Evolutionary conservation across 768 basidiomycete genomes (phyloP), one percentile per base, ranked within the genome.

Genomic region (Hebeloma cylindrosporum): DNA sequence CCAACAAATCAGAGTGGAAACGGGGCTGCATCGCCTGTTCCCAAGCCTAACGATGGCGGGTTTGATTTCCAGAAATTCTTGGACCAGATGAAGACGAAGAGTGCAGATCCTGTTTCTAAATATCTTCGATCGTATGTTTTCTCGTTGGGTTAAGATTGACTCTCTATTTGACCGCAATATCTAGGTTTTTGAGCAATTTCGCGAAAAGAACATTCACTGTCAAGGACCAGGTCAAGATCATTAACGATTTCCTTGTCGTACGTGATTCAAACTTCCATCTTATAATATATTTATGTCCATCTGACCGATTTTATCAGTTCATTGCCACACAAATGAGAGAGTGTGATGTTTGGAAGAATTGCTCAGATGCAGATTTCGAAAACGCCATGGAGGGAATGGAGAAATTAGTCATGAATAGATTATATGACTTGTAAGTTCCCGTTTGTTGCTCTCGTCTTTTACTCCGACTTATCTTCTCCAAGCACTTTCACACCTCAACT

Each of bases 341-440:
- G 47, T 75, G 77, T 21, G 92, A 93, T 16, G 70, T 87, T 0
- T 97, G 93, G 94, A 80, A 80, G 59, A 81, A 82, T 47, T 78
- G 78, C 1, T 74, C 83, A 2, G 84, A 91, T 16, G 68, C 71
- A 5, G 93, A 98, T 63, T 97, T 99, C 53, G 96, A 98, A 42
- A 94, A 95, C 57, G 92, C 93, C 0, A 80, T 93, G 73, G 96
- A 99, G 66, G 94, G 93, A 40, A 97, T 98, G 92, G 96, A 99
- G 74, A 99, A 99, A 65, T 78, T 99, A 5, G 96, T 99, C 54
- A 98, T 99, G 96, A 99, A 98, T 57, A 75, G 93, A 40, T 69
- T 98, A 40, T 98, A 96, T 64, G 91, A 93, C 56, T 92, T 89
- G 94, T 97, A 50, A 60, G 88, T 80, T 32, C 16, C 33, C 20